Evolutionary conservation across 306 rosid species (phyloP).

Genomic region (Medicago lupulina): DNA sequence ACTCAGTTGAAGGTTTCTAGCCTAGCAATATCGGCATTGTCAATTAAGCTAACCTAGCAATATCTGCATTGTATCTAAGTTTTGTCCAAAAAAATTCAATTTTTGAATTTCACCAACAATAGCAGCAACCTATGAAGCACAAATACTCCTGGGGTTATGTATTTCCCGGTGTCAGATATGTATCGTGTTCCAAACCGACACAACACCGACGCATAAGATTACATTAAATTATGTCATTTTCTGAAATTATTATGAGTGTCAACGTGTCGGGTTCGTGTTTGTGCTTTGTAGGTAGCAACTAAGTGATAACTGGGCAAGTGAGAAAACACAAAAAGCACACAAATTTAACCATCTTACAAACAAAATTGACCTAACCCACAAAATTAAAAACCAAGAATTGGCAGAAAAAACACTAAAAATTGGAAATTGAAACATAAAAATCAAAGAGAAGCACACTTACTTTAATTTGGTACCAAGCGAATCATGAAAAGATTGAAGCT

Average conservation of each 20-base stretch:
- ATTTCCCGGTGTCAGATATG: too few relatives aligned
- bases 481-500: slow-evolving; percentile 71
- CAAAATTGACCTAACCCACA: slow-evolving; percentile 33
- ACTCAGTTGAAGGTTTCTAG: too few relatives aligned
- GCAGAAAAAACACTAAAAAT: neutral
- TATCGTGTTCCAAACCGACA: too few relatives aligned
- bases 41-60: too few relatives aligned
- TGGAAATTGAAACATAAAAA: neutral
- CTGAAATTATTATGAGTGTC: too few relatives aligned
- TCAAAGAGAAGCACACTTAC: slow-evolving; percentile 42
- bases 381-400: neutral
- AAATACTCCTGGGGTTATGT: too few relatives aligned
- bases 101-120: slow-evolving; percentile 7
- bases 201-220: too few relatives aligned
- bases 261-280: too few relatives aligned
- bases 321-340: slow-evolving; percentile 13
- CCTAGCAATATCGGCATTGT: too few relatives aligned
- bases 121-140: neutral
- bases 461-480: slow-evolving; percentile 58
- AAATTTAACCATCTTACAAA: neutral
- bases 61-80: too few relatives aligned
- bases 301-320: slow-evolving; percentile 2
- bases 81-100: neutral
- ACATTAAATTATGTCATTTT: too few relatives aligned
- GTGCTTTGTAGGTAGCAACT: neutral